Percentiles rank a stretch among this genome's conserved stretches.
phyloP scores from a whole-genome alignment of 148 eudicot species.

The Rhododendron mucronatum region DNA sequence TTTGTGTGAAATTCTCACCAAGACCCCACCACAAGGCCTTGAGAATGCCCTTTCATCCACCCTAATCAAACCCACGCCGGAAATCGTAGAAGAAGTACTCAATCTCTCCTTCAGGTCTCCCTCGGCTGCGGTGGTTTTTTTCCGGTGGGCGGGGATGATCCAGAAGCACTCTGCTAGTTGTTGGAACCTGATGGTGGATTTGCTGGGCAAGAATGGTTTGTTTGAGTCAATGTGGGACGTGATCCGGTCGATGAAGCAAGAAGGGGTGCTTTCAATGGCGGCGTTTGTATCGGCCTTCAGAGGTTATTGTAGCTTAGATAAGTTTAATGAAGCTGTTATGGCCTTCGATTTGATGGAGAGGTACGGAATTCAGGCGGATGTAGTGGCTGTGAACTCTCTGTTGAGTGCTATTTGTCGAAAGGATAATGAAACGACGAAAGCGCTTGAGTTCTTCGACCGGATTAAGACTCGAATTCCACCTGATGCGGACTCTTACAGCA shows the following conservation, averaged over 20 bases:
- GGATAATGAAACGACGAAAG: constrained; percentile 40
- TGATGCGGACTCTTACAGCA: constrained; percentile 59
- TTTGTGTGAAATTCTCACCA: constrained; percentile 53
- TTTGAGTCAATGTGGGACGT: constrained; percentile 93
- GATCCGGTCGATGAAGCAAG: constrained; percentile 72
- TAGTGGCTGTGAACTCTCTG: constrained; percentile 59
- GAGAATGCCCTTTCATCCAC: constrained; percentile 39
- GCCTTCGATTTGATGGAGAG: constrained; percentile 75
- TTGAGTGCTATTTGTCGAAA: constrained; percentile 64
- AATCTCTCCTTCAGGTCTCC: constrained; percentile 58
- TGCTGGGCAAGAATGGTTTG: constrained; percentile 75
- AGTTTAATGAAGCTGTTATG: constrained; percentile 63
- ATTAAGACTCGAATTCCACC: constrained; percentile 56
- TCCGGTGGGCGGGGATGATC: constrained; percentile 57
- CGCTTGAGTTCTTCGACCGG: constrained; percentile 57
- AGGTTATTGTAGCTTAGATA: constrained; percentile 53
- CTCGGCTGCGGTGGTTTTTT: constrained; percentile 53
- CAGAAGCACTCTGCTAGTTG: constrained; percentile 43
- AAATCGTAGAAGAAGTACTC: constrained; percentile 67
- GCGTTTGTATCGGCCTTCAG: constrained; percentile 66
- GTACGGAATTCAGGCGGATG: constrained; percentile 67
- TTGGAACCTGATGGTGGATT: constrained; percentile 88
- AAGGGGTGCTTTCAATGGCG: constrained; percentile 37
- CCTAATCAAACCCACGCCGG: constrained; percentile 44
- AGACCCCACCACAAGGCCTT: constrained; percentile 27